These are phyloP conservation scores for Scytalidium sp. DNA, from an alignment of 2,329 filamentous ascomycete genomes.

Conservation along the genomic window DNA sequence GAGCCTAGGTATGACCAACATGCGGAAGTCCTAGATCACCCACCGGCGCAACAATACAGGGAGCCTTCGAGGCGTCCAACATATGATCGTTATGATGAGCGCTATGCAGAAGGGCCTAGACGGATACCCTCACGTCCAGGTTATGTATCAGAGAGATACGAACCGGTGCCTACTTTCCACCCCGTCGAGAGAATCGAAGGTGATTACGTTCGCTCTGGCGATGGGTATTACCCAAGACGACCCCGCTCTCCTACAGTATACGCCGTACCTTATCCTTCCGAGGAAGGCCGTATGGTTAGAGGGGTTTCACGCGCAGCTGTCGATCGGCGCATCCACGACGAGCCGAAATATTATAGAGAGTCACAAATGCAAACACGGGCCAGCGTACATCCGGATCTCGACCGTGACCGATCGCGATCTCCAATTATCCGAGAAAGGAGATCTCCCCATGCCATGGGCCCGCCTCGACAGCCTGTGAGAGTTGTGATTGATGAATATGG, in stretches of 20 bases:
- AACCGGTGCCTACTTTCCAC: conserved; percentile 20
- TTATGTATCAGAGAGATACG: conserved; percentile 5
- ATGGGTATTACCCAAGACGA: conserved; percentile 17
- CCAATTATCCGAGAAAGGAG: conserved; percentile 41
- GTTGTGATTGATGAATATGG: conserved; percentile 82
- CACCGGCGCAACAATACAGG: conserved; percentile 13
- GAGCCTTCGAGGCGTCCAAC: conserved; percentile 14
- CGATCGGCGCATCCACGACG: conserved; percentile 22
- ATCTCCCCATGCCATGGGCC: conserved; percentile 44
- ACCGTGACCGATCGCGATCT: conserved; percentile 47
- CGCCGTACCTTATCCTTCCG: conserved; percentile 20
- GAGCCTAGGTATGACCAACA: conserved; percentile 43
- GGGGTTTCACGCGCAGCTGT: conserved; percentile 21
- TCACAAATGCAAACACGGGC: conserved; percentile 39
- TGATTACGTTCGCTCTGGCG: conserved; percentile 19
- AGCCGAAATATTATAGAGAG: conserved; percentile 42
- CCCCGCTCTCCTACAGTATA: conserved; percentile 23
- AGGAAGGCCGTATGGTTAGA: conserved; percentile 19
- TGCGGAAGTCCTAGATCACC: conserved; percentile 12
- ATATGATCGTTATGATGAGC: conserved; percentile 19
- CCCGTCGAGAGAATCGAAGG: conserved; percentile 24
- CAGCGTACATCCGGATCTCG: conserved; percentile 46
- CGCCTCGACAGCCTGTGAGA: conserved; percentile 50
- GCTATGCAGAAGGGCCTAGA: conserved; percentile 10
- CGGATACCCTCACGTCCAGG: not conserved